A percentile compares a stretch with the other conserved stretches of the same genome.
phyloP scores from a whole-genome alignment of 257 asterid genomes.

The Jasminum sambac region DNA sequence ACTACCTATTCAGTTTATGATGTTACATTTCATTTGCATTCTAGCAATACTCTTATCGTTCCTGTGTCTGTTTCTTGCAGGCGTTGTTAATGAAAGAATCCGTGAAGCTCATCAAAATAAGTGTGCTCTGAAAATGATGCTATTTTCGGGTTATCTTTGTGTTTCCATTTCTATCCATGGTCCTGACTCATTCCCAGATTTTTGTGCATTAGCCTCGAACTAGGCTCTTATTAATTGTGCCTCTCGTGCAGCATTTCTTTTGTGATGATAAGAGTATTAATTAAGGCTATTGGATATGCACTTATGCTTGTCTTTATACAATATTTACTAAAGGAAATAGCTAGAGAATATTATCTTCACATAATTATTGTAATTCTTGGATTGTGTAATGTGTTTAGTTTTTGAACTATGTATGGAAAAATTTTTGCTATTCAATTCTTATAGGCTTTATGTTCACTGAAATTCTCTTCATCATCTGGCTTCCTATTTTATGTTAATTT shows the following conservation, averaged over 20 bases:
- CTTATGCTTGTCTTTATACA: not conserved
- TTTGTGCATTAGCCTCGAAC: conserved; percentile 10
- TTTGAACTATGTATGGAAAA: not conserved
- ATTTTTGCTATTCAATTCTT: no score
- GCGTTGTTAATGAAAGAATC: conserved; percentile 81
- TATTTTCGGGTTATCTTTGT: conserved; percentile 78
- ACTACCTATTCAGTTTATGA: not conserved
- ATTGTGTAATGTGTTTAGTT: not conserved
- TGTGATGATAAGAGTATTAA: not conserved
- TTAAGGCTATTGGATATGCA: not conserved
- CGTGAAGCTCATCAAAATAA: conserved; percentile 74
- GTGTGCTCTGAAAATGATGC: conserved; percentile 89
- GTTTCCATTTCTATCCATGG: conserved; percentile 16
- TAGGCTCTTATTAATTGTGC: conserved; percentile 8
- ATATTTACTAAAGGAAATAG: not conserved
- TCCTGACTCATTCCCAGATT: not conserved
- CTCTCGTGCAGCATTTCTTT: not conserved
- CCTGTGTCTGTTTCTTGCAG: conserved; percentile 41
- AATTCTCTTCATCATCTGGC: no score
- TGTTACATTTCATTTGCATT: conserved; percentile 3
- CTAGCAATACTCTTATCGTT: conserved; percentile 18
- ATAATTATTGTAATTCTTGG: not conserved
- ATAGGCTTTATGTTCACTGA: no score
- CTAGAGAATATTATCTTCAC: not conserved
- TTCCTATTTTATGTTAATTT: no score